Percentiles rank a stretch among this genome's conserved stretches.
Evolutionary conservation across 371 early-diverging fungal genomes (phyloP).

Genomic region (Dinochytrium kinnereticum): DNA sequence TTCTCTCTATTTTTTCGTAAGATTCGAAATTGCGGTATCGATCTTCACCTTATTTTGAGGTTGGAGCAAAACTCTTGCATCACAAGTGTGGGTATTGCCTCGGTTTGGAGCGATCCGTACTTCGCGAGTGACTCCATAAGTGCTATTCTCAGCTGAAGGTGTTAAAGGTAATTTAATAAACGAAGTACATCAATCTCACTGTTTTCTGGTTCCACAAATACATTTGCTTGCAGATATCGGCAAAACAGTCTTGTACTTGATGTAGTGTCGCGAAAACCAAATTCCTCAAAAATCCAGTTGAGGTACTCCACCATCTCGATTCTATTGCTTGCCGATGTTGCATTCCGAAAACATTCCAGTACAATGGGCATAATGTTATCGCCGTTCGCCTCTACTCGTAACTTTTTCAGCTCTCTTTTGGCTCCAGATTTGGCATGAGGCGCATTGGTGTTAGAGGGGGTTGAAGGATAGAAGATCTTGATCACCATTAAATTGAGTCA

Average conservation of each 20-base stretch:
- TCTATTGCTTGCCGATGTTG: conserved; percentile 15
- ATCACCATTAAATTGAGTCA: neutral
- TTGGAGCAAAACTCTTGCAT: neutral
- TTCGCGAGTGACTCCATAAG: conserved; percentile 35
- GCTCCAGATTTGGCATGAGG: neutral
- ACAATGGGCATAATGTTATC: conserved; percentile 34
- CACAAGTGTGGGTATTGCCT: conserved; percentile 40
- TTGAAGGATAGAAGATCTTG: conserved; percentile 27
- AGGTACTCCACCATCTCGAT: conserved; percentile 41
- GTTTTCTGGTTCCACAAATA: conserved; percentile 5
- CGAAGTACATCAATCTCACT: conserved; percentile 33
- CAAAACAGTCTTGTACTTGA: conserved; percentile 28
- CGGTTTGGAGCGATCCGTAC: conserved; percentile 32
- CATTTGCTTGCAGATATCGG: conserved; percentile 33
- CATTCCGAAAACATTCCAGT: conserved; percentile 30
- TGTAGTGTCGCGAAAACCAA: conserved; percentile 41
- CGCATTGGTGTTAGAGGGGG: neutral
- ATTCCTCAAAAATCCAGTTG: conserved; percentile 47
- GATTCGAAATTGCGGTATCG: no score
- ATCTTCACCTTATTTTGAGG: no score
- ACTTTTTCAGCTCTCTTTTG: conserved; percentile 16
- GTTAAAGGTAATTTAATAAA: neutral
- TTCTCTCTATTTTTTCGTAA: conserved; percentile 20
- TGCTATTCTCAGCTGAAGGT: conserved; percentile 3
- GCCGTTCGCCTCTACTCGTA: conserved; percentile 37